Conservation (phyloP, 805 yeast genomes). For the Sugiyamaella mastotermitis region DNA sequence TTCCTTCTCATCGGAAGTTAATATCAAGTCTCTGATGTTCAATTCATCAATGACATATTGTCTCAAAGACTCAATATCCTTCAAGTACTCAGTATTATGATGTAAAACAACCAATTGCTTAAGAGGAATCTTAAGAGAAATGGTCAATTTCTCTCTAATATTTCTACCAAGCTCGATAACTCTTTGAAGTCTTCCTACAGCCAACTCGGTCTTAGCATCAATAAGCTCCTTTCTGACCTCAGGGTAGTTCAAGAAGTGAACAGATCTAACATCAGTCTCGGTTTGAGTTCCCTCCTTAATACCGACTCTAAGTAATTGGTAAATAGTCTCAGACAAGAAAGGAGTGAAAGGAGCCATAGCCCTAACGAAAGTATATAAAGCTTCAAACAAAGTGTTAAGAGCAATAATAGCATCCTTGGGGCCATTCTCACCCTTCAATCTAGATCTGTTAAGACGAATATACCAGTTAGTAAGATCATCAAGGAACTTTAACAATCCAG, state of each 20-base stretch:
- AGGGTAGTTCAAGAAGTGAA: conserved; percentile 93
- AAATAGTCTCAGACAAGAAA: conserved; percentile 84
- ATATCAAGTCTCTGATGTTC: conserved; percentile 80
- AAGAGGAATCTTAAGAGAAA: conserved; percentile 92
- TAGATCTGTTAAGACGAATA: conserved; percentile 95
- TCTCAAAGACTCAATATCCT: conserved; percentile 72
- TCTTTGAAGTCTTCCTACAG: conserved; percentile 93
- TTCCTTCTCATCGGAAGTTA: conserved; percentile 84
- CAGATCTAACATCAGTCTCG: conserved; percentile 66
- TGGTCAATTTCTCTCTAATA: conserved; percentile 91
- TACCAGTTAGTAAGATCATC: conserved; percentile 98
- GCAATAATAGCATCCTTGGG: conserved; percentile 78
- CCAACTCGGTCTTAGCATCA: conserved; percentile 76
- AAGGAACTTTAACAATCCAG: conserved; percentile 78
- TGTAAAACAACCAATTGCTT: conserved; percentile 82
- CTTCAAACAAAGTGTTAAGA: conserved; percentile 86
- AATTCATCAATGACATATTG: conserved; percentile 83
- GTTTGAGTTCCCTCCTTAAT: conserved; percentile 38
- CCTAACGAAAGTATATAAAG: conserved; percentile 77
- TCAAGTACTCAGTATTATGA: conserved; percentile 64
- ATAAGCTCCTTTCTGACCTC: conserved; percentile 70
- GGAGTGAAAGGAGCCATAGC: conserved; percentile 99
- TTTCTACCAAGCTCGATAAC: conserved; percentile 95
- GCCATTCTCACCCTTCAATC: conserved; percentile 93
- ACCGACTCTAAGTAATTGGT: conserved; percentile 59